Conservation (phyloP, 2,329 filamentous ascomycete genomes). For the Colletotrichum abscissum region DNA sequence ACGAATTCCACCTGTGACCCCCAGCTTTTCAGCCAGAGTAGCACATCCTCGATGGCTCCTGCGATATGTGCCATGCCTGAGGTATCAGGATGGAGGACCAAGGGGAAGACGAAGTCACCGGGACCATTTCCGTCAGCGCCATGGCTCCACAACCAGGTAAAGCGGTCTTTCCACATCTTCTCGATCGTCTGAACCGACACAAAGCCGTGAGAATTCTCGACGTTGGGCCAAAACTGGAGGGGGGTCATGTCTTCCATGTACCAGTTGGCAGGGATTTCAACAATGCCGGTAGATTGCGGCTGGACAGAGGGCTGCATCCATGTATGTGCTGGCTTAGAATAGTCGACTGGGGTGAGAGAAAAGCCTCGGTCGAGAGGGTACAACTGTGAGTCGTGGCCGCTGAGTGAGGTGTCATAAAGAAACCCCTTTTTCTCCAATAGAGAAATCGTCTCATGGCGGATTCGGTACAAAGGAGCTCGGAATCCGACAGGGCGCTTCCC, state of each 20-base stretch:
- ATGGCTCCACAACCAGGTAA: conserved; percentile 64
- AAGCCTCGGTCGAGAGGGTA: conserved; percentile 53
- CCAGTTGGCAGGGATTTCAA: conserved; percentile 61
- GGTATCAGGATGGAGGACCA: conserved; percentile 68
- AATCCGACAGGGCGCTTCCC: conserved; percentile 57
- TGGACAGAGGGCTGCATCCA: conserved; percentile 56
- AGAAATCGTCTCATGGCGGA: conserved; percentile 56
- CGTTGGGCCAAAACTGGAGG: conserved; percentile 57
- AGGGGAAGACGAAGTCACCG: conserved; percentile 57
- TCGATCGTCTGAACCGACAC: conserved; percentile 67
- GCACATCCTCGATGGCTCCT: conserved; percentile 50
- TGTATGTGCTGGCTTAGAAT: conserved; percentile 47
- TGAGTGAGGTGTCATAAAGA: conserved; percentile 57
- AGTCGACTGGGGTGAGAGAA: conserved; percentile 51
- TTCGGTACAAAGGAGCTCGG: conserved; percentile 60
- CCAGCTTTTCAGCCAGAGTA: conserved; percentile 14
- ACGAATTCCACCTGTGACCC: conserved; percentile 12
- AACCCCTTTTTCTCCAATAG: conserved; percentile 56
- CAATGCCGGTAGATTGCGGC: conserved; percentile 41
- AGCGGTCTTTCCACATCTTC: conserved; percentile 70
- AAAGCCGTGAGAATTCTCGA: conserved; percentile 66
- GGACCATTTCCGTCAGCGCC: conserved; percentile 42
- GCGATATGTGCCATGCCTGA: conserved; percentile 71
- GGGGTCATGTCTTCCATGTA: conserved; percentile 63
- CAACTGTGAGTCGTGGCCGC: conserved; percentile 56